These are phyloP conservation scores for grape (Vitis vinifera) DNA, from an alignment of 164 flowering plant genomes.

Conservation along the genomic window DNA sequence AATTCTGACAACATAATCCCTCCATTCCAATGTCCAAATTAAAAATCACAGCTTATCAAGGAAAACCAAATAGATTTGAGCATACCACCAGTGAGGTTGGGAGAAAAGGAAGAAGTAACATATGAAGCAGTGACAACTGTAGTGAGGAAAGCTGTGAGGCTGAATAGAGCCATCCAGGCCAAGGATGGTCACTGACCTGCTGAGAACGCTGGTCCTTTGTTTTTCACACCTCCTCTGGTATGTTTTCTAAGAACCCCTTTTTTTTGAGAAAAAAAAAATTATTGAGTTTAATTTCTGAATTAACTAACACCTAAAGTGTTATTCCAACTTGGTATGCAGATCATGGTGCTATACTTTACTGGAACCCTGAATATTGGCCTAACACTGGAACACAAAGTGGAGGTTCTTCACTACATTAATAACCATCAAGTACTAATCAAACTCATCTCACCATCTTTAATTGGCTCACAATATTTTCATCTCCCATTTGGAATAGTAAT, in stretches of 20 bases:
- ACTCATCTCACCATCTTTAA: not conserved
- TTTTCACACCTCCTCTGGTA: not conserved
- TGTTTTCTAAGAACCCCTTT: not conserved
- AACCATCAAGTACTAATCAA: no score
- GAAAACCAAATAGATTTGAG: slow-evolving; percentile 18
- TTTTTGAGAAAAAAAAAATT: no score
- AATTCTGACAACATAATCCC: no score
- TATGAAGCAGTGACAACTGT: slow-evolving; percentile 18
- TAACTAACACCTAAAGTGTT: no score
- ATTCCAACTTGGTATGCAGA: slow-evolving; percentile 19
- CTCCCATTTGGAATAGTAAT: not conserved
- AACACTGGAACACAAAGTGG: no score
- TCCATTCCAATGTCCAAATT: no score
- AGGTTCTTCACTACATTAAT: no score
- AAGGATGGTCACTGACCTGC: slow-evolving; percentile 38
- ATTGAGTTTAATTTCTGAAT: no score
- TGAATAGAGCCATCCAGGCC: slow-evolving; percentile 22
- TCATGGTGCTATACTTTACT: not conserved
- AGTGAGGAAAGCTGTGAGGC: slow-evolving; percentile 21
- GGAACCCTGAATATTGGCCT: no score
- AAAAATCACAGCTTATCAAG: slow-evolving; percentile 8
- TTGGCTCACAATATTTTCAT: not conserved
- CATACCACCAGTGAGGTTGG: slow-evolving; percentile 21
- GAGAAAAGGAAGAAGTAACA: slow-evolving; percentile 12
- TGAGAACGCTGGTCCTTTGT: slow-evolving; percentile 27